phyloP scores from a whole-genome alignment of 1,284 basidiomycete species.

The Gastroboletus turbinatus region DNA sequence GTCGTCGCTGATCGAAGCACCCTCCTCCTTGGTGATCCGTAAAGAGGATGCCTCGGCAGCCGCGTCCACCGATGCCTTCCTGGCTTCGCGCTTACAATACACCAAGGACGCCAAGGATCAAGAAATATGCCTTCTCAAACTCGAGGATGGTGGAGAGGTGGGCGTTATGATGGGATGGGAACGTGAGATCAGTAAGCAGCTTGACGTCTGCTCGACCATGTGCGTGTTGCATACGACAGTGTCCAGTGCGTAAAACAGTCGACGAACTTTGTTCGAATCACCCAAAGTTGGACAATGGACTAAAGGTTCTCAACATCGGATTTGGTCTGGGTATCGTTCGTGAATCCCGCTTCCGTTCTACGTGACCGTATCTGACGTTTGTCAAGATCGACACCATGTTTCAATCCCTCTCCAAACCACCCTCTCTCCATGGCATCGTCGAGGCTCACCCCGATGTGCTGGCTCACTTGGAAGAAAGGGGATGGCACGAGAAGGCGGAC shows the following conservation, averaged over 20 bases:
- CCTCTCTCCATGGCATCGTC: constrained; percentile 84
- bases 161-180: constrained; percentile 99
- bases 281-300: constrained; percentile 44
- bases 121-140: constrained; percentile 75
- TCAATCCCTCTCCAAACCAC: constrained; percentile 62
- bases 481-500: constrained; percentile 79
- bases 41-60: constrained; percentile 66
- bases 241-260: constrained; percentile 68
- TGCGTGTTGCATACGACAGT: constrained; percentile 25
- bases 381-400: constrained; percentile 80
- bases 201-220: not conserved
- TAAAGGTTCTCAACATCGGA: constrained; percentile 87
- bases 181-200: constrained; percentile 64
- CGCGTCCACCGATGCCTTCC: constrained; percentile 74
- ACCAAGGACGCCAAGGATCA: constrained; percentile 74
- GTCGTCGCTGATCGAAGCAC: constrained; percentile 36
- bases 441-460: constrained; percentile 95
- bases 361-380: constrained; percentile 10
- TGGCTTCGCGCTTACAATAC: constrained; percentile 73
- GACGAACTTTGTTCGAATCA: constrained; percentile 56
- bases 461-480: constrained; percentile 65
- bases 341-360: not conserved
- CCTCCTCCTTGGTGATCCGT: constrained; percentile 52
- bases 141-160: constrained; percentile 69
- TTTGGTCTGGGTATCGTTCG: constrained; percentile 93